Conservation (phyloP, 306 rosid species). For the Dryas octopetala region DNA sequence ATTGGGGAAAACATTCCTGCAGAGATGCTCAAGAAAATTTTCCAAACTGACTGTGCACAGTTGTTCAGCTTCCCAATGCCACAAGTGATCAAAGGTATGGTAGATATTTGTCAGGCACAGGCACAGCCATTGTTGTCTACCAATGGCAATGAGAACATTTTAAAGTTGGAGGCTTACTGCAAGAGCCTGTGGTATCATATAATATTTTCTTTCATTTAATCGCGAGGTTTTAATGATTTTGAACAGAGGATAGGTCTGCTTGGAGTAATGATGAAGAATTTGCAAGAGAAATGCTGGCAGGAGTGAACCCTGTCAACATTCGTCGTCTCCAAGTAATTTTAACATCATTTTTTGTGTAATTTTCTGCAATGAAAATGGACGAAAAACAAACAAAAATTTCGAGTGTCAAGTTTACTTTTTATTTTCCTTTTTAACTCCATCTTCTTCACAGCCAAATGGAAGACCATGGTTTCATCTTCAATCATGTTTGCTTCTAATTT, state of each 20-base stretch:
- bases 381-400: background rate
- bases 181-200: background rate
- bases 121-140: too few species aligned
- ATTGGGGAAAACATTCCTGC: conserved; percentile 52
- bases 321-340: conserved; percentile 53
- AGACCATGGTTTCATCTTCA: background rate
- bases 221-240: conserved; percentile 10
- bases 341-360: background rate
- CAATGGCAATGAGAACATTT: background rate
- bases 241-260: conserved; percentile 50
- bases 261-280: conserved; percentile 87
- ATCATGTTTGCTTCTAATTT: background rate
- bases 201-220: background rate
- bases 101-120: background rate
- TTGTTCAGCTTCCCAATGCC: conserved; percentile 62
- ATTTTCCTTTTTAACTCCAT: background rate
- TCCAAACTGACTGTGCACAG: conserved; percentile 56
- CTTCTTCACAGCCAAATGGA: background rate
- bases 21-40: conserved; percentile 63
- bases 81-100: conserved; percentile 70
- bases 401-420: background rate
- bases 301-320: conserved; percentile 65
- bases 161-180: background rate
- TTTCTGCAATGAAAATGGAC: background rate
- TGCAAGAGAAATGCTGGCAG: conserved; percentile 73